Evolutionary conservation across 352 stramenopile species (phyloP).

Genomic region (Globisporangium cystogenes): DNA sequence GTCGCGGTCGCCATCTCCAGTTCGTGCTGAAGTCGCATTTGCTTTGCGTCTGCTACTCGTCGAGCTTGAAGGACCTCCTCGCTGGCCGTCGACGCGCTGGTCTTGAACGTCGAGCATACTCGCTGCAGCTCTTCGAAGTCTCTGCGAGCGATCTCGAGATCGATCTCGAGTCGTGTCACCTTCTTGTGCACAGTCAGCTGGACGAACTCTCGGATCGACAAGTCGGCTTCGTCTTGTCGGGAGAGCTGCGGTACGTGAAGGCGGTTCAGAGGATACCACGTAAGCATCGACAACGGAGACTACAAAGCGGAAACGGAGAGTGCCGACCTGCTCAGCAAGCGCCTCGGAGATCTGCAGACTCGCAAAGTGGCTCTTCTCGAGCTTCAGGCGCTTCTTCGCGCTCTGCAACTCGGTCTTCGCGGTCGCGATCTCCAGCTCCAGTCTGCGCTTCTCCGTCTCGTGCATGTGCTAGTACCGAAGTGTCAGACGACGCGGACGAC

Average conservation of each 20-base stretch:
- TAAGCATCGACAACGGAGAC: too few species aligned
- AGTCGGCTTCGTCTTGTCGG: slow-evolving; percentile 39
- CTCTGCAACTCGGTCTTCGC: slow-evolving; percentile 17
- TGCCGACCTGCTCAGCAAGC: slow-evolving; percentile 39
- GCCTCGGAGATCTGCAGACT: slow-evolving; percentile 59
- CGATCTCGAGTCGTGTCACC: slow-evolving; percentile 26
- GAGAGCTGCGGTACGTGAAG: slow-evolving; percentile 18
- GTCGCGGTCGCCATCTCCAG: slow-evolving; percentile 46
- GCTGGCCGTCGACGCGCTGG: slow-evolving; percentile 17
- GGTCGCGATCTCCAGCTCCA: slow-evolving; percentile 23
- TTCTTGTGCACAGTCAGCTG: slow-evolving; percentile 51
- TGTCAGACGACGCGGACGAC: background rate
- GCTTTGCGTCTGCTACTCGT: slow-evolving; percentile 25
- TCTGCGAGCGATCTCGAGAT: slow-evolving; percentile 28
- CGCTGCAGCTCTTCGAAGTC: slow-evolving; percentile 30
- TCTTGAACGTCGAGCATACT: slow-evolving; percentile 24
- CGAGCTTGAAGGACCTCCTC: slow-evolving; percentile 27
- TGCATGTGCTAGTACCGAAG: background rate
- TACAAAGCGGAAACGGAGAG: too few species aligned
- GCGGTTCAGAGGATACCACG: background rate
- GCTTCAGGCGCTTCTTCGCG: slow-evolving; percentile 30
- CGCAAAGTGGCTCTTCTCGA: slow-evolving; percentile 64
- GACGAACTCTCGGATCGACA: slow-evolving; percentile 58
- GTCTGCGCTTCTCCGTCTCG: slow-evolving; percentile 8
- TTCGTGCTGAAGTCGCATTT: slow-evolving; percentile 37